These are phyloP conservation scores for Blastobotrys petasosporus DNA, from an alignment of 1,139 yeast species.

Conservation along the genomic window DNA sequence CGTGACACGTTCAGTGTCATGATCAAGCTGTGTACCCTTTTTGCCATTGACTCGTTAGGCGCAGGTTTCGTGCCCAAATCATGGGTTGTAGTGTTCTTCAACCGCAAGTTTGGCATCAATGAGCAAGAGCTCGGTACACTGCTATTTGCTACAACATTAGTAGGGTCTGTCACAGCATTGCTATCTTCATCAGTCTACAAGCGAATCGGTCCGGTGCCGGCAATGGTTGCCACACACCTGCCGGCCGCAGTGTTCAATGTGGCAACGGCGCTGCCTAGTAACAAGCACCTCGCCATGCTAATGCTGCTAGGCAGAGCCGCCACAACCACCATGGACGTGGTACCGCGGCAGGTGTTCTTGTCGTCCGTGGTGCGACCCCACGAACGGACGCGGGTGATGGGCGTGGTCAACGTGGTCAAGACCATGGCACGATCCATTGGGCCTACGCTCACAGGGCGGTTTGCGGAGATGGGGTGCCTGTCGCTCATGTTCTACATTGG, in stretches of 20 bases:
- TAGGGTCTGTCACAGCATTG: constrained; percentile 57
- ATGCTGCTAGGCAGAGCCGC: constrained; percentile 45
- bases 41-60: constrained; percentile 72
- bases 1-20: constrained; percentile 19
- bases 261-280: constrained; percentile 42
- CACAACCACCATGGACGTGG: constrained; percentile 80
- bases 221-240: constrained; percentile 68
- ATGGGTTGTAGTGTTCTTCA: constrained; percentile 79
- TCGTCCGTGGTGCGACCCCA: constrained; percentile 57
- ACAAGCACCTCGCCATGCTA: constrained; percentile 29
- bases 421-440: constrained; percentile 81
- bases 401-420: constrained; percentile 77
- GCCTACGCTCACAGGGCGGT: constrained; percentile 68
- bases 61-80: constrained; percentile 83
- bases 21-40: constrained; percentile 46
- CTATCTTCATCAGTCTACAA: constrained; percentile 69
- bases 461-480: constrained; percentile 51
- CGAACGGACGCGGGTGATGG: constrained; percentile 74
- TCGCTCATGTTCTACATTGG: constrained; percentile 58
- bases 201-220: constrained; percentile 67
- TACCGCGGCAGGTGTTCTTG: constrained; percentile 75
- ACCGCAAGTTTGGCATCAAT: constrained; percentile 29
- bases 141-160: constrained; percentile 54
- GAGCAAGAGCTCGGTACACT: constrained; percentile 41
- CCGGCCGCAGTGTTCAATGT: constrained; percentile 70